These are phyloP conservation scores for Hirschioporus abietinus DNA, from an alignment of 768 basidiomycete species.

Conservation along the genomic window DNA sequence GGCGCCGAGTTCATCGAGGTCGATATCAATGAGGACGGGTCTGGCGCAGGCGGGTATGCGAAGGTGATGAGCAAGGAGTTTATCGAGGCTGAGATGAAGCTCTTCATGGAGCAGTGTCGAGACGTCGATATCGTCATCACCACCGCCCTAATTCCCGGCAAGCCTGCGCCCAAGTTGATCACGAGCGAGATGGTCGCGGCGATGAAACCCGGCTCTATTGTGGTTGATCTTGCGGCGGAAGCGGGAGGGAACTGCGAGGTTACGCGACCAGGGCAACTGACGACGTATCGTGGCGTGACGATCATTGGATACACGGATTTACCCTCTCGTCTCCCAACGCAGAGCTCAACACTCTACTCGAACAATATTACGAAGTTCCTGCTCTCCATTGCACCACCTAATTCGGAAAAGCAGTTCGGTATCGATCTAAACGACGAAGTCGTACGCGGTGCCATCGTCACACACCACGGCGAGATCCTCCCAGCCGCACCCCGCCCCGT, in stretches of 20 bases:
- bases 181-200: constrained; percentile 80
- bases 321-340: constrained; percentile 83
- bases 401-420: constrained; percentile 53
- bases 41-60: constrained; percentile 80
- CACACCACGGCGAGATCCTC: constrained; percentile 60
- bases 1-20: constrained; percentile 92
- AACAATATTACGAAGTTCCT: constrained; percentile 91
- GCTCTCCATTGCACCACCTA: constrained; percentile 51
- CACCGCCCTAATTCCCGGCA: constrained; percentile 82
- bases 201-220: constrained; percentile 91
- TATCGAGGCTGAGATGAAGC: constrained; percentile 81
- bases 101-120: constrained; percentile 84
- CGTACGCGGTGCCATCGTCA: constrained; percentile 71
- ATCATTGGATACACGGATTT: constrained; percentile 83
- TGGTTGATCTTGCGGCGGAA: constrained; percentile 85
- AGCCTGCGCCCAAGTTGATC: constrained; percentile 81
- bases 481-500: constrained; percentile 64
- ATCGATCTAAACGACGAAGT: constrained; percentile 82
- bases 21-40: constrained; percentile 71
- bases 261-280: constrained; percentile 71
- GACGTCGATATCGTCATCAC: constrained; percentile 89
- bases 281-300: constrained; percentile 69
- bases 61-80: constrained; percentile 91
- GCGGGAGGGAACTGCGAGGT: constrained; percentile 87
- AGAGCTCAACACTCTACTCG: constrained; percentile 85